Evolutionary conservation across 305 asterid species (phyloP).

Genomic region (Stenogyne calaminthoides): DNA sequence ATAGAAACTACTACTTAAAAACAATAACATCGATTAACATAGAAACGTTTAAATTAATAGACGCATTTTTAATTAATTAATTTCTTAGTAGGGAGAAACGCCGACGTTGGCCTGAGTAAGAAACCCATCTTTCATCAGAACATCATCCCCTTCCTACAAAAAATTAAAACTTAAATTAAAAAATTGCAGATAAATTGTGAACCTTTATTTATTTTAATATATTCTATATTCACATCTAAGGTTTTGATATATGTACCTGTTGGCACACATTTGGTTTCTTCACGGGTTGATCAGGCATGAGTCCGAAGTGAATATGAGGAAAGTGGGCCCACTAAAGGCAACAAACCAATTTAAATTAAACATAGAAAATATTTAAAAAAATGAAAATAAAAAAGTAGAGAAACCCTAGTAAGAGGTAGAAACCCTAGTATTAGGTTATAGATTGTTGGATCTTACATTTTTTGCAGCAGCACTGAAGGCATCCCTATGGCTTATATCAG

Average conservation of each 20-base stretch:
- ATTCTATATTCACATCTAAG: slow-evolving; percentile 28
- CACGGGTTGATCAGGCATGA: slow-evolving; percentile 99
- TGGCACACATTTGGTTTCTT: slow-evolving; percentile 89
- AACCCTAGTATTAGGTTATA: slow-evolving; percentile 18
- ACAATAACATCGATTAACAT: slow-evolving; percentile 30
- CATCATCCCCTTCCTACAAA: slow-evolving; percentile 84
- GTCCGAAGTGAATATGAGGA: slow-evolving; percentile 99
- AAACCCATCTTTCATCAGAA: slow-evolving; percentile 89
- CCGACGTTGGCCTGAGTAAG: slow-evolving; percentile 86
- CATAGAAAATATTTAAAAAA: neutral
- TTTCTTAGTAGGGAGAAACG: slow-evolving; percentile 73
- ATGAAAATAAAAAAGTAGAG: neutral
- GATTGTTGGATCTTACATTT: slow-evolving; percentile 79
- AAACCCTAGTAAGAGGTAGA: neutral
- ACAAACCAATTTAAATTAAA: slow-evolving; percentile 29
- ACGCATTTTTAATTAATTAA: slow-evolving; percentile 14
- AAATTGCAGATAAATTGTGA: too few relatives aligned
- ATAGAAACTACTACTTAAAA: slow-evolving; percentile 23
- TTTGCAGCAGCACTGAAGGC: slow-evolving; percentile 99
- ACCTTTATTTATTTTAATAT: too few relatives aligned
- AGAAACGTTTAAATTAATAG: slow-evolving; percentile 11
- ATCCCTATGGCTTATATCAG: slow-evolving; percentile 99
- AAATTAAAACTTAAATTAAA: neutral
- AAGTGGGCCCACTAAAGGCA: slow-evolving; percentile 96
- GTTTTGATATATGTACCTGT: slow-evolving; percentile 66